A percentile compares a stretch with the other conserved stretches of the same genome.
phyloP scores from a whole-genome alignment of 768 basidiomycete species.

The Termitomyces sp. region DNA sequence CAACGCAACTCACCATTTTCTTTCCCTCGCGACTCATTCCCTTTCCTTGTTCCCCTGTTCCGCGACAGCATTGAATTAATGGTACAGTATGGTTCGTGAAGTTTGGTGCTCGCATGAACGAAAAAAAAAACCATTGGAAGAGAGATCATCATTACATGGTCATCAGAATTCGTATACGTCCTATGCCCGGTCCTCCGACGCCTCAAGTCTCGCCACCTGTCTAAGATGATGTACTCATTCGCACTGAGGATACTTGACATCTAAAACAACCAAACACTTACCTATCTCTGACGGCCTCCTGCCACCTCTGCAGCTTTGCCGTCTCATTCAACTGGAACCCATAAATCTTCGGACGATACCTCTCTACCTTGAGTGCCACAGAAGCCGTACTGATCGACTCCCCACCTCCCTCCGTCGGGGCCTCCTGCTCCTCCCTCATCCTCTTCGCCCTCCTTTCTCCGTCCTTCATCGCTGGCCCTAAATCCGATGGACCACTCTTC shows the following conservation, averaged over 20 bases:
- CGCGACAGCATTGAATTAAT: too few relatives aligned
- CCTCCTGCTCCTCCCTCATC: conserved; percentile 49
- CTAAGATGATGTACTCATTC: conserved; percentile 16
- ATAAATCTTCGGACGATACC: conserved; percentile 91
- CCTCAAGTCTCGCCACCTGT: conserved; percentile 45
- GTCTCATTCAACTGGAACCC: conserved; percentile 95
- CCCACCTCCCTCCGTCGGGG: conserved; percentile 51
- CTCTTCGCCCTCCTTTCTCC: conserved; percentile 29
- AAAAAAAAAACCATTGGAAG: not conserved
- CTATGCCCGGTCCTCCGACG: conserved; percentile 4
- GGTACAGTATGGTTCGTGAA: not conserved
- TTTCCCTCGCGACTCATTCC: too few relatives aligned
- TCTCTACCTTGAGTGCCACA: conserved; percentile 84
- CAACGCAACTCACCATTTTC: too few relatives aligned
- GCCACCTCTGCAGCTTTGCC: conserved; percentile 93
- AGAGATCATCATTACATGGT: not conserved
- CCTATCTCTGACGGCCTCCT: conserved; percentile 89
- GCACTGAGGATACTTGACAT: not conserved
- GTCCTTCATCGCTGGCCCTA: conserved; percentile 19
- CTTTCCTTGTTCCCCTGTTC: too few relatives aligned
- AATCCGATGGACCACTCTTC: conserved; percentile 51
- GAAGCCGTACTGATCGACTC: conserved; percentile 73
- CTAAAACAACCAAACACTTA: conserved; percentile 23
- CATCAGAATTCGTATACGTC: not conserved
- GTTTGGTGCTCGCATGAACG: not conserved